phyloP scores from a whole-genome alignment of 176 grass and related monocot genomes.

The bread wheat (Triticum aestivum) region IWGSC_CS_RefSeq_v2.1 NC_057803.1:66031458-66031957 shows the following conservation, averaged over 20 bases:
- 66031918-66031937: neutral
- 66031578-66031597: constrained; percentile 17
- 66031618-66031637: neutral
- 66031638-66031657: constrained; percentile 32
- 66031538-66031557: neutral
- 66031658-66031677: constrained; percentile 26
- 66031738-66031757: constrained; percentile 38
- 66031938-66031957: neutral
- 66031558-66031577: neutral
- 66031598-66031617: neutral
- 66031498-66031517: neutral
- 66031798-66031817: neutral
- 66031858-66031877: neutral
- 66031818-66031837: neutral
- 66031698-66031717: constrained; percentile 39
- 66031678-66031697: constrained; percentile 15
- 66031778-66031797: neutral
- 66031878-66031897: neutral
- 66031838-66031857: neutral
- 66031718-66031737: constrained; percentile 43
- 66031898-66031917: neutral
- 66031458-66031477: neutral
- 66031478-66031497: neutral
- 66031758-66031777: neutral
- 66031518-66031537: neutral